phyloP scores from a whole-genome alignment of 192 early-diverging fungal species.

The Entrophospora sp. region DNA sequence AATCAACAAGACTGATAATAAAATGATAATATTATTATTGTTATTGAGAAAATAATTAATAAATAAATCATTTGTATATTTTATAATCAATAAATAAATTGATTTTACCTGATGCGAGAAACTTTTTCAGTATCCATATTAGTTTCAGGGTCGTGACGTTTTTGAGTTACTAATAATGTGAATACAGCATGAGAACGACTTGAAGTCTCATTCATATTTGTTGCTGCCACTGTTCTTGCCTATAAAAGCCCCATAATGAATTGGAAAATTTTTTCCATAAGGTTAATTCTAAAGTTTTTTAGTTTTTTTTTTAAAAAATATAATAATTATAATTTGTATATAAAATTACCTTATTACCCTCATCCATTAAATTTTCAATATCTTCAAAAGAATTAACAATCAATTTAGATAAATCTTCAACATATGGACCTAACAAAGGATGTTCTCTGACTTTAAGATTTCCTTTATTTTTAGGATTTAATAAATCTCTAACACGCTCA shows the following conservation, averaged over 20 bases:
- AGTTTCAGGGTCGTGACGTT: conserved; percentile 36
- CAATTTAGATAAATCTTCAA: conserved; percentile 83
- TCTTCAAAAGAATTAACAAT: conserved; percentile 65
- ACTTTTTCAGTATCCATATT: conserved; percentile 63
- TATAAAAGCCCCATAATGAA: conserved; percentile 17
- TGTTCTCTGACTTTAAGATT: conserved; percentile 76
- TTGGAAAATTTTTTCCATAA: no score
- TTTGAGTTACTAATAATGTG: conserved; percentile 64
- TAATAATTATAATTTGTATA: background rate
- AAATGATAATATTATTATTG: no score
- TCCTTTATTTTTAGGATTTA: conserved; percentile 68
- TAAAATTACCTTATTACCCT: conserved; percentile 62
- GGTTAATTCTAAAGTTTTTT: no score
- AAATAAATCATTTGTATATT: background rate
- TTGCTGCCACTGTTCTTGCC: conserved; percentile 85
- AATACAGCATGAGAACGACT: conserved; percentile 85
- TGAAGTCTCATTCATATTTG: conserved; percentile 91
- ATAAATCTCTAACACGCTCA: conserved; percentile 71
- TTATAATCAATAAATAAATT: no score
- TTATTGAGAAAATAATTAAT: conserved; percentile 5
- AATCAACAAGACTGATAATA: conserved; percentile 67
- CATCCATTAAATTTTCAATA: conserved; percentile 66
- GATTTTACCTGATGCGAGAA: conserved; percentile 66
- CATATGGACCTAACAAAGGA: conserved; percentile 74
- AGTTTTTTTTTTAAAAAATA: background rate